Base-by-base conservation (phyloP, 2,329 filamentous ascomycete species). In the Aspergillus unguis region DNA sequence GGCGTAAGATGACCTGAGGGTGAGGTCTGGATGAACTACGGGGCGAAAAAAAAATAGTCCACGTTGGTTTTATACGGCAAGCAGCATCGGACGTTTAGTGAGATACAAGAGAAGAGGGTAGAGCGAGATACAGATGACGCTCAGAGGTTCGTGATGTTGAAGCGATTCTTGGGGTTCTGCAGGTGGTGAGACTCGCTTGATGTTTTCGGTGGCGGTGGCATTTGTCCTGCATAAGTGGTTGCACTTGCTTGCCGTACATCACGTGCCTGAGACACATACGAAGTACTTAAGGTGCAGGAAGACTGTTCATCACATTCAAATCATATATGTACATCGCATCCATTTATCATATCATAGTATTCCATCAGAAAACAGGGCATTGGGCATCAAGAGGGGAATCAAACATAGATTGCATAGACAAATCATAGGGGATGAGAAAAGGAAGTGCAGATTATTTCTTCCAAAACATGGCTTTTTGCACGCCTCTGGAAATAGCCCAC, bases 391-490 rank as follows among this genome's bases (percentile, higher is more conserved):
- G 31, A 2, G 49, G 36, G 33, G 41, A 53, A 53, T 53, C 44
- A 53, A 53, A 35, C 42, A 17, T 28, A 32, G 23, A 53, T 42
- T 31, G 32, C 23, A 37, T 28, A 28, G 48, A 37, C 17, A 17
- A 17, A 17, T 17, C 17, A 31, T 52, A 36, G 35, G 54, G 41
- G 42, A 9, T 41, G 46, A 50, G 17, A 27, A 25, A 44, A 41
- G 35, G 27, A 48, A n/a, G 31, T 10, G 28, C 44, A 40, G 46
- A 55, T 62, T 58, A 71, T 58, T 66, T 72, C 54, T 65, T 66
- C 71, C 71, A 74, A 54, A 74, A 74, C 65, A 71, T 71, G 10
- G 67, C 59, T 48, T 70, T 73, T 9, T 62, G 65, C 25, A 60
- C 46, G 27, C 62, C 61, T 37, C 71, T 61, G 48, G 70, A 64